Conservation (phyloP, 225 moss, liverwort and hornwort genomes). For the Thuidium tamariscinum region DNA sequence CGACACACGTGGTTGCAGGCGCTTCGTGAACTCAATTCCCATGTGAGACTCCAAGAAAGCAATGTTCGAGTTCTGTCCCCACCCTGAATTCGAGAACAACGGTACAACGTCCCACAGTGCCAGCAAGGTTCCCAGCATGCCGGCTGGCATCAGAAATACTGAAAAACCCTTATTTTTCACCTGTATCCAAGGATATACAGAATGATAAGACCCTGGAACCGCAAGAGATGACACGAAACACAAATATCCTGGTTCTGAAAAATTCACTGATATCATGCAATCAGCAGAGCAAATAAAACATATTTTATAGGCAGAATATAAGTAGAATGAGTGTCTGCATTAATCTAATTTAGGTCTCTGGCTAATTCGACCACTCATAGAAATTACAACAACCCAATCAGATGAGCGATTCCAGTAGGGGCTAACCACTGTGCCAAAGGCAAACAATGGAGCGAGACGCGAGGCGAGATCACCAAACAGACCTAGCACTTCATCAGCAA, state of each 20-base stretch:
- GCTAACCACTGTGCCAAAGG: neutral
- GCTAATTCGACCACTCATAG: neutral
- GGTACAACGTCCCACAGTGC: constrained; percentile 62
- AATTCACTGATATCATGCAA: neutral
- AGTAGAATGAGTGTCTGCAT: too few species aligned
- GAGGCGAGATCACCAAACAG: neutral
- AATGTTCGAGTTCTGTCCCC: constrained; percentile 54
- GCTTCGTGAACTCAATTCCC: constrained; percentile 47
- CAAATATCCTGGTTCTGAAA: neutral
- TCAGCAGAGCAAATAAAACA: neutral
- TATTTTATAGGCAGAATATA: neutral
- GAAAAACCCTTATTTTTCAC: constrained; percentile 61
- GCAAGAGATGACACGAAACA: neutral
- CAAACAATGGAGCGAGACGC: neutral
- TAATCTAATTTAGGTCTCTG: neutral
- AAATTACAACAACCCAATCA: neutral
- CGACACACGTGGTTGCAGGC: constrained; percentile 34
- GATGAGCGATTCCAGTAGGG: neutral
- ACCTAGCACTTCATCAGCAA: neutral
- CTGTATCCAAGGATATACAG: constrained; percentile 3
- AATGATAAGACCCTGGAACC: neutral
- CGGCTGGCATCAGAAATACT: constrained; percentile 66
- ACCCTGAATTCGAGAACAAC: constrained; percentile 49
- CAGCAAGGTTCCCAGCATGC: constrained; percentile 53
- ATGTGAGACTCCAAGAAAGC: constrained; percentile 53